Base-by-base conservation (phyloP, 73 alveolate genomes). In the Paramecium bursaria region DNA sequence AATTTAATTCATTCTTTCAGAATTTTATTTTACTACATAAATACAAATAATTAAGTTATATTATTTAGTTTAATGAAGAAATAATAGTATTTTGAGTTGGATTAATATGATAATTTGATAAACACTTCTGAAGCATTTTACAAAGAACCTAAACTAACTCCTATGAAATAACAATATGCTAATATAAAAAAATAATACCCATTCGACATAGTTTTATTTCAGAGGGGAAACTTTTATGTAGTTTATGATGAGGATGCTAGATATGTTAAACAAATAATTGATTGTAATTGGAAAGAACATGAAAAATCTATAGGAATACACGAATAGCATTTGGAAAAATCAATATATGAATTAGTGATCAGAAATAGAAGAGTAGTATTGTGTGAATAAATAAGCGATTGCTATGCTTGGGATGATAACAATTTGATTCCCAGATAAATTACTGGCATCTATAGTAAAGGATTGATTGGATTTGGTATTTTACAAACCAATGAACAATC, bases 361-460 rank as follows among this genome's bases (percentile, higher is more conserved):
- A 25, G 44, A 39, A 67, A 67, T 67, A 35, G 13, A 67, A 67
- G 50, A 67, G 11, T 67, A 5, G 82, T 67, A 21, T 19, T n/a
- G 19, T 67, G 82, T 39, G 53, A 67, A 67, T 67, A 67, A 67
- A 39, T 39, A 7, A 39, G 49, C 11, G 11, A 39, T 39, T 67
- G 60, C 10, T 4, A 21, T 4, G 22, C 44, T 67, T 17, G 44
- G 21, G 19, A 13, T 42, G 21, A 29, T 19, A 17, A 3, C 7
- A 42, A 31, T 4, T 15, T 31, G 44, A 2, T 67, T n/a, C 60
- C 33, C 22, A 44, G 82, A 1, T 33, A 25, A 9, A 42, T 67
- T 10, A 67, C 82, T 15, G 82, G 82, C 33, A 67, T 67, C 15
- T 67, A 67, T 39, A 35, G 60, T 5, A 67, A 42, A n/a, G 82